phyloP scores from a whole-genome alignment of 2,329 filamentous ascomycete species.

The Monosporascus ibericus region DNA sequence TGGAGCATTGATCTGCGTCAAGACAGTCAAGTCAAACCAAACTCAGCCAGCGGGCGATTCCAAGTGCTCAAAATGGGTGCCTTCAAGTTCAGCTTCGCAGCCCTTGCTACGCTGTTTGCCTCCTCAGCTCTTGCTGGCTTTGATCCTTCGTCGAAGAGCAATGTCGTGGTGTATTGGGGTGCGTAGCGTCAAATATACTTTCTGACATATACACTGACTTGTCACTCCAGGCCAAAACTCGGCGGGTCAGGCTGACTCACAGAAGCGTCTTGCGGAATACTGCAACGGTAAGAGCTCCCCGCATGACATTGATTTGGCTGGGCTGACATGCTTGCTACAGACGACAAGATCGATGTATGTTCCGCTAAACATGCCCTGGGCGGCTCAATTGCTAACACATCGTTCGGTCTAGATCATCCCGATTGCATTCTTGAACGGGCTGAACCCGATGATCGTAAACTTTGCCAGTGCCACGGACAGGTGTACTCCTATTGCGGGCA shows the following conservation, averaged over 20 bases:
- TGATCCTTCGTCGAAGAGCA: constrained; percentile 37
- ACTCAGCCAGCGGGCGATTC: not conserved
- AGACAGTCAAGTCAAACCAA: not conserved
- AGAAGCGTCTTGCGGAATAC: constrained; percentile 51
- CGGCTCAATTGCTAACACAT: not conserved
- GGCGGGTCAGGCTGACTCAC: constrained; percentile 37
- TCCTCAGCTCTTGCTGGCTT: constrained; percentile 29
- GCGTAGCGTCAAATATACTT: not conserved
- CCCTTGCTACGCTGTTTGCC: not conserved
- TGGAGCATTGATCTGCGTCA: not conserved
- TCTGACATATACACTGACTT: not conserved
- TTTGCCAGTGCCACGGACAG: constrained; percentile 54
- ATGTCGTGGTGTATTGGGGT: constrained; percentile 35
- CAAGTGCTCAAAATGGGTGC: not conserved
- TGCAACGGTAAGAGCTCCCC: constrained; percentile 38
- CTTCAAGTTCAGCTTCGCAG: not conserved
- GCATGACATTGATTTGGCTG: constrained; percentile 10
- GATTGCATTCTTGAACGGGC: constrained; percentile 53
- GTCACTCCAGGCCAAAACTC: constrained; percentile 46
- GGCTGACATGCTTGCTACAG: constrained; percentile 17
- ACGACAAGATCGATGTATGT: constrained; percentile 36
- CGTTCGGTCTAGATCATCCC: constrained; percentile 44
- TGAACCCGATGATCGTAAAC: constrained; percentile 50
- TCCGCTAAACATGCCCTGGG: not conserved
- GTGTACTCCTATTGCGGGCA: constrained; percentile 51